These are phyloP conservation scores for Trametes sanguinea DNA, from an alignment of 768 basidiomycete genomes.

Conservation along the genomic window DNA sequence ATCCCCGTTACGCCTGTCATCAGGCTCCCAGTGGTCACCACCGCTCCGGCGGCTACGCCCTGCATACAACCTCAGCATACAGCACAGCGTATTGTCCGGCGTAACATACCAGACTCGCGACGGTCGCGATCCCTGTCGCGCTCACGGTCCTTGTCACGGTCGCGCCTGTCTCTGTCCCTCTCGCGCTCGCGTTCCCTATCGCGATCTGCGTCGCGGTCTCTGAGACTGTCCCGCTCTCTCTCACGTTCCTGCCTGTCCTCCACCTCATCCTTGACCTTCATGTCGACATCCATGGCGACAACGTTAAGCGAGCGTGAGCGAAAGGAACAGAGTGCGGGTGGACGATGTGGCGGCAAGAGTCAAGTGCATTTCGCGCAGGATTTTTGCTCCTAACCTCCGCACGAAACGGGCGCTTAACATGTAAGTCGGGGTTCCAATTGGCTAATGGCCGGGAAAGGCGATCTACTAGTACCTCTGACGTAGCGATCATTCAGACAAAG, in stretches of 20 bases:
- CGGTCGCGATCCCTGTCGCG: conserved; percentile 49
- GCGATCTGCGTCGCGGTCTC: conserved; percentile 49
- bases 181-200: conserved; percentile 37
- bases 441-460: background rate
- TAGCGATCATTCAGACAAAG: too few species aligned
- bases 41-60: conserved; percentile 46
- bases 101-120: conserved; percentile 58
- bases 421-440: conserved; percentile 11
- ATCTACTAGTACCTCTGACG: too few species aligned
- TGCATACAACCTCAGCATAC: conserved; percentile 31
- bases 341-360: conserved; percentile 14
- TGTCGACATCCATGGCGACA: conserved; percentile 73
- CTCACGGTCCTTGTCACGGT: conserved; percentile 27
- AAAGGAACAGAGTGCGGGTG: background rate
- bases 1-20: conserved; percentile 71
- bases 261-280: conserved; percentile 74
- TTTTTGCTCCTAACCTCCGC: conserved; percentile 9
- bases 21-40: conserved; percentile 84
- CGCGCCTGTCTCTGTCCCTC: conserved; percentile 38
- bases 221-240: conserved; percentile 41
- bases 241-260: conserved; percentile 60
- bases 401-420: conserved; percentile 5
- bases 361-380: conserved; percentile 13
- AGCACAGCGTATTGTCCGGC: conserved; percentile 6
- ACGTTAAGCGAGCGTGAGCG: background rate